phyloP scores from a whole-genome alignment of 192 early-diverging fungal genomes.

The Geosiphon pyriformis region DNA sequence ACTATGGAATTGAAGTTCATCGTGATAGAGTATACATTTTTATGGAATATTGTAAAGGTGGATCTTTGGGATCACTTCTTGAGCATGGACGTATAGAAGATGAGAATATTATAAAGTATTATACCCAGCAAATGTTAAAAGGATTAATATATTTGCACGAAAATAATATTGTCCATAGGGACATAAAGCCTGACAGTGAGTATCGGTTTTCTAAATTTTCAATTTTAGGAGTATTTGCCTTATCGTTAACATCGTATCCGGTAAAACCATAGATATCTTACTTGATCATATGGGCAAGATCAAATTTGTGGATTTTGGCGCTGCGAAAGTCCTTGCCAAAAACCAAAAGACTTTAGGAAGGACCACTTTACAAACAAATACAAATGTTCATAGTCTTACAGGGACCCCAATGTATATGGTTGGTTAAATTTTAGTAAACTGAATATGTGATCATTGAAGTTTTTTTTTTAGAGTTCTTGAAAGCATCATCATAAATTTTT shows the following conservation, averaged over 20 bases:
- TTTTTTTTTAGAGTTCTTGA: no score
- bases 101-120: slow-evolving; percentile 64
- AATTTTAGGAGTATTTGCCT: no score
- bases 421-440: slow-evolving; percentile 14
- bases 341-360: slow-evolving; percentile 58
- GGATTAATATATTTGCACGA: slow-evolving; percentile 82
- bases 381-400: slow-evolving; percentile 58
- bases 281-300: slow-evolving; percentile 71
- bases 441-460: background rate
- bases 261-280: slow-evolving; percentile 75
- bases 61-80: slow-evolving; percentile 64
- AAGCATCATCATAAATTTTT: no score
- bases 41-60: slow-evolving; percentile 87
- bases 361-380: slow-evolving; percentile 32
- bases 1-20: slow-evolving; percentile 89
- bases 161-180: slow-evolving; percentile 83
- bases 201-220: slow-evolving; percentile 16
- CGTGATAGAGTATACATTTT: slow-evolving; percentile 84
- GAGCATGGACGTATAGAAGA: slow-evolving; percentile 77
- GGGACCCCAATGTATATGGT: slow-evolving; percentile 65
- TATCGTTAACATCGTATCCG: no score
- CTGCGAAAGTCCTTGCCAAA: slow-evolving; percentile 78
- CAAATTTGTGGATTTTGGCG: slow-evolving; percentile 89
- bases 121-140: slow-evolving; percentile 75
- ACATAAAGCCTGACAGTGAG: slow-evolving; percentile 80